Conservation (phyloP, 495 filamentous ascomycete genomes). For the Hypoxylon lienhwacheense region DNA sequence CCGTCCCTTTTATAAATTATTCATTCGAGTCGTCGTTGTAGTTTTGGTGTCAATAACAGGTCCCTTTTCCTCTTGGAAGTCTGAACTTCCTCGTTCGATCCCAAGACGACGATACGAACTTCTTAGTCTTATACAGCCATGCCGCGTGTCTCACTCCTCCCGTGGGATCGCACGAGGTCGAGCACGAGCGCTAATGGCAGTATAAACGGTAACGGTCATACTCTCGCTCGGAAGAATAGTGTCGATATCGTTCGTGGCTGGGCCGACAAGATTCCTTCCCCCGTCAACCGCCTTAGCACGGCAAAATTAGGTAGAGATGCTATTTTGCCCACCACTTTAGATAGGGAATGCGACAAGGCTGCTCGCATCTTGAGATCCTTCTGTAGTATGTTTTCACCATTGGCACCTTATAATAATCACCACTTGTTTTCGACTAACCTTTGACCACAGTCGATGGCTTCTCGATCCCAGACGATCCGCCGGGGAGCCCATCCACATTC, state of each 20-base stretch:
- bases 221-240: conserved; percentile 30
- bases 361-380: conserved; percentile 82
- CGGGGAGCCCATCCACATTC: conserved; percentile 40
- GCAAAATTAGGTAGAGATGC: conserved; percentile 56
- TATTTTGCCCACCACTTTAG: conserved; percentile 79
- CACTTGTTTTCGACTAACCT: conserved; percentile 11
- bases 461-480: conserved; percentile 43
- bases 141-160: conserved; percentile 56
- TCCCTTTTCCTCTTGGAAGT: conserved; percentile 14
- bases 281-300: conserved; percentile 41
- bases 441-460: conserved; percentile 49
- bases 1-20: not conserved
- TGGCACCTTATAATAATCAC: not conserved
- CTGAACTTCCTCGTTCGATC: conserved; percentile 10
- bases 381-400: conserved; percentile 57
- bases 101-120: conserved; percentile 28
- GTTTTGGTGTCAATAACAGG: conserved; percentile 19
- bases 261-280: conserved; percentile 48
- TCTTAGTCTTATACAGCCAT: conserved; percentile 40
- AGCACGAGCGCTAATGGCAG: conserved; percentile 28
- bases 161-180: conserved; percentile 51
- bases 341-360: conserved; percentile 85
- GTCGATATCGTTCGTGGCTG: conserved; percentile 51
- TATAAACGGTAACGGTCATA: conserved; percentile 10
- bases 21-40: conserved; percentile 10